Evolutionary conservation across 2,329 filamentous ascomycete species (phyloP).

Genomic region (Colletotrichum sp.): DNA sequence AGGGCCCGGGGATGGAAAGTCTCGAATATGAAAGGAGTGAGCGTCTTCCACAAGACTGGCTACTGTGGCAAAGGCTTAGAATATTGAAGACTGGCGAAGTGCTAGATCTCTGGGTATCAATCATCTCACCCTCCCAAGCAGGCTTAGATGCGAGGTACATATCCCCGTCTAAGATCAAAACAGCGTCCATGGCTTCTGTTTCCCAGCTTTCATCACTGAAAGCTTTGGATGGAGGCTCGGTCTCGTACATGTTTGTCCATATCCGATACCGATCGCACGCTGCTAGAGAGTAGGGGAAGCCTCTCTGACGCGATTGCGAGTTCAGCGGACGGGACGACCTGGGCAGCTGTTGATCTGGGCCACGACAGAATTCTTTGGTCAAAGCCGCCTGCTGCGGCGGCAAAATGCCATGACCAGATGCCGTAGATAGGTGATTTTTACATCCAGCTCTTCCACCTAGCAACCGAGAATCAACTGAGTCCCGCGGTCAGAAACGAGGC

Average conservation of each 20-base stretch:
- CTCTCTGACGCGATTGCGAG: not conserved
- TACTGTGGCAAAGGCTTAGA: not conserved
- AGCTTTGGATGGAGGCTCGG: not conserved
- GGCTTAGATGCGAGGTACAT: not conserved
- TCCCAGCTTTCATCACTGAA: not conserved
- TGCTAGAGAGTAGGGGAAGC: not conserved
- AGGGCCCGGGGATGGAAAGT: rapidly evolving
- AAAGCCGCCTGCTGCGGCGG: not conserved
- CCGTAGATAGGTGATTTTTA: not conserved
- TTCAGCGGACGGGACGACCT: no score
- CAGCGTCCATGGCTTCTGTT: not conserved
- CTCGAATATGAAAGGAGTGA: not conserved
- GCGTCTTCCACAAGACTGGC: not conserved
- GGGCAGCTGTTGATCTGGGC: no score
- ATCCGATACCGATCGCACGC: not conserved
- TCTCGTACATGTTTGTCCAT: not conserved
- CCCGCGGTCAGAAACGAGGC: not conserved
- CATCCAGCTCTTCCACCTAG: not conserved
- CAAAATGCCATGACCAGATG: not conserved
- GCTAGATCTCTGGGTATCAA: no score
- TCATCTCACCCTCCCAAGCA: not conserved
- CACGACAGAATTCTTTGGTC: not conserved
- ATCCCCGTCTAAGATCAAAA: not conserved
- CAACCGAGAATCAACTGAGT: not conserved
- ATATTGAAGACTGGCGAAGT: not conserved